Conservation (phyloP, 768 basidiomycete species). For the Lyophyllum shimeji region DNA sequence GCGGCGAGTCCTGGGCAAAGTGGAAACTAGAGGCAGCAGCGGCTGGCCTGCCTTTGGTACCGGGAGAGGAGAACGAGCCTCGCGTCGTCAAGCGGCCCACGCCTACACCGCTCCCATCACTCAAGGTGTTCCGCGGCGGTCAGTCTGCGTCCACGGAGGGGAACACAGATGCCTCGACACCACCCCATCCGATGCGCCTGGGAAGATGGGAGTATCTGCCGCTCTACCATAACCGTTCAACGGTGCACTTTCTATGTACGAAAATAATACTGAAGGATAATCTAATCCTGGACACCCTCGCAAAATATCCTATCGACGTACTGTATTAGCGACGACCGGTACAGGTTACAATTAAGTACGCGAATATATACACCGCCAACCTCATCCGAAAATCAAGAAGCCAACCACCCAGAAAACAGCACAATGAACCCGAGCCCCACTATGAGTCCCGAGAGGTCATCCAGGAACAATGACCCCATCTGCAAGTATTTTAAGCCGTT, state of each 20-base stretch:
- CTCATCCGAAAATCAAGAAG: slow-evolving; percentile 10
- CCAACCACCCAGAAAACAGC: slow-evolving; percentile 49
- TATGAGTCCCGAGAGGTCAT: slow-evolving; percentile 68
- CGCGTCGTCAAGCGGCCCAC: slow-evolving; percentile 20
- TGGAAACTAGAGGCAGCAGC: slow-evolving; percentile 49
- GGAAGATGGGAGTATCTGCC: slow-evolving; percentile 24
- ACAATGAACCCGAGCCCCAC: slow-evolving; percentile 73
- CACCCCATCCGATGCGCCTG: slow-evolving; percentile 1
- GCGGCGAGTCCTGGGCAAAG: slow-evolving; percentile 56
- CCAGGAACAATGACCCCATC: slow-evolving; percentile 64
- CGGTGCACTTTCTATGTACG: neutral
- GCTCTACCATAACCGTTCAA: slow-evolving; percentile 21
- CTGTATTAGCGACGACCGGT: neutral
- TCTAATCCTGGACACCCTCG: neutral
- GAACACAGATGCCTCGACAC: slow-evolving; percentile 15
- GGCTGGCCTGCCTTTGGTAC: slow-evolving; percentile 49
- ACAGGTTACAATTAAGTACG: neutral
- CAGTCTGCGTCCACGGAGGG: neutral
- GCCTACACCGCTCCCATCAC: slow-evolving; percentile 22
- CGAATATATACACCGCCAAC: slow-evolving; percentile 5
- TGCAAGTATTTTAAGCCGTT: slow-evolving; percentile 67
- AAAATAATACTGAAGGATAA: neutral
- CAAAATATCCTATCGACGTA: neutral
- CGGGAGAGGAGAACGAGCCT: slow-evolving; percentile 38
- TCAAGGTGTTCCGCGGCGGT: slow-evolving; percentile 21